These are phyloP conservation scores for Acacia melanoxylon DNA, from an alignment of 306 rosid genomes.

Conservation along the genomic window DNA sequence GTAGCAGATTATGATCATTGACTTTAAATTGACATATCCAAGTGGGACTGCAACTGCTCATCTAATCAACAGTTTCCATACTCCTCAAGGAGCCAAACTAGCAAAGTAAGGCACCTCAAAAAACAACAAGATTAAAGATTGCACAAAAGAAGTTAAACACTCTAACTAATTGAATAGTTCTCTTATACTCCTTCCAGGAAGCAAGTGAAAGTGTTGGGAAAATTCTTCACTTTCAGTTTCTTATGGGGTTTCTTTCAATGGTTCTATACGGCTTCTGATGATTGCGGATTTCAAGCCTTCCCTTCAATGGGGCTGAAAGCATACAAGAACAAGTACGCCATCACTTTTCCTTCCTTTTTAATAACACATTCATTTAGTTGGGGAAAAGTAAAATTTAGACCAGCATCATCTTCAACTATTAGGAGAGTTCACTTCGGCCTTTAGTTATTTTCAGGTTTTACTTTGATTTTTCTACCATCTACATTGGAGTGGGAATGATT, in stretches of 20 bases:
- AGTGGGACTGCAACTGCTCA: constrained; percentile 67
- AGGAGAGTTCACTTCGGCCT: constrained; percentile 5
- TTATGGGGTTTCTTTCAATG: constrained; percentile 60
- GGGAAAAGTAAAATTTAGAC: constrained; percentile 16
- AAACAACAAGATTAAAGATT: constrained; percentile 12
- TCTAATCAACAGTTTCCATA: constrained; percentile 68
- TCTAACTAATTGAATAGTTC: not conserved
- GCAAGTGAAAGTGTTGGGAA: constrained; percentile 53
- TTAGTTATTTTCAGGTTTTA: constrained; percentile 40
- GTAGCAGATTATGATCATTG: constrained; percentile 52
- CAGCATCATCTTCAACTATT: not conserved
- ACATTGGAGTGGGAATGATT: constrained; percentile 64
- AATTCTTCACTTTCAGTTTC: constrained; percentile 52
- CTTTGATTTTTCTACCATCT: constrained; percentile 55
- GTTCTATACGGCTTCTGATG: constrained; percentile 52
- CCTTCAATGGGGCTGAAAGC: constrained; percentile 58
- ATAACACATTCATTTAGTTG: not conserved
- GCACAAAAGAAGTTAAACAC: not conserved
- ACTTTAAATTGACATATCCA: constrained; percentile 62
- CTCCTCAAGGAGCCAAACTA: constrained; percentile 62
- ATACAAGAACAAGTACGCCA: constrained; percentile 35
- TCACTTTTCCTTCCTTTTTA: constrained; percentile 16
- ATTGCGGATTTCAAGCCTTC: constrained; percentile 50
- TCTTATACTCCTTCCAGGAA: constrained; percentile 43
- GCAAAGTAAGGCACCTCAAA: constrained; percentile 44